Evolutionary conservation across 2,329 filamentous ascomycete species (phyloP).

Genomic region (Leptographium wingfieldii): DNA sequence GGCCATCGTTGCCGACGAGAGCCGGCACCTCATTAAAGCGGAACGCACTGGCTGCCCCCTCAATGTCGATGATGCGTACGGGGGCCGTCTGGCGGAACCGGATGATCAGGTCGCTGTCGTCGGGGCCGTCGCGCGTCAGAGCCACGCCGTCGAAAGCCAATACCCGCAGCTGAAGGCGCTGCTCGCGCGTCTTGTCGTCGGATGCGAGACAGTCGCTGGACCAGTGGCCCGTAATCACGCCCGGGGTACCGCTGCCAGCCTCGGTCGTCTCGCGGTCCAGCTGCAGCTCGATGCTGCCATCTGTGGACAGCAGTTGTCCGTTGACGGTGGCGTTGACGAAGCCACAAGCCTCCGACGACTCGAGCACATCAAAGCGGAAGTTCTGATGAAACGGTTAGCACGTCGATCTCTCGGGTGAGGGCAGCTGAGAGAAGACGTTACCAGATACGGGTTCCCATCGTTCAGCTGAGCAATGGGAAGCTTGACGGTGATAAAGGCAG

Average conservation of each 20-base stretch:
- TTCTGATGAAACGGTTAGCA: conserved; percentile 13
- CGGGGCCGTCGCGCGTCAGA: conserved; percentile 12
- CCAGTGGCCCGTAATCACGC: conserved; percentile 32
- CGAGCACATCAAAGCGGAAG: conserved; percentile 31
- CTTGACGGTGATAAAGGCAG: conserved; percentile 16
- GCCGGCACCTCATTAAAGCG: conserved; percentile 5
- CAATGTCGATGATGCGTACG: conserved; percentile 28
- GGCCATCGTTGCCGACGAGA: not conserved
- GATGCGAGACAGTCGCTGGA: conserved; percentile 31
- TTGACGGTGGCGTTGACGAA: conserved; percentile 34
- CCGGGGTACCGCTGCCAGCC: conserved; percentile 3
- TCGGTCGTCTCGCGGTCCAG: conserved; percentile 19
- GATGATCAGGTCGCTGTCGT: conserved; percentile 25
- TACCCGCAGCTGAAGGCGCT: conserved; percentile 31
- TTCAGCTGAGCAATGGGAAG: conserved; percentile 10
- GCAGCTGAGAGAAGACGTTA: not conserved
- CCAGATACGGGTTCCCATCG: conserved; percentile 13
- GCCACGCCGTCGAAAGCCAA: conserved; percentile 27
- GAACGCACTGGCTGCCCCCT: conserved; percentile 24
- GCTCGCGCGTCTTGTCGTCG: conserved; percentile 26
- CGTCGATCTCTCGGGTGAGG: not conserved
- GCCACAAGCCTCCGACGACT: conserved; percentile 32
- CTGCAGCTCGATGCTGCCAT: conserved; percentile 28
- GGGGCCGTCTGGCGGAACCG: conserved; percentile 34
- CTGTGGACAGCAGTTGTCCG: conserved; percentile 27